Evolutionary conservation across 495 filamentous ascomycete genomes (phyloP), one percentile per base, ranked within the genome.

Genomic region (Annulohypoxylon maeteangense): DNA sequence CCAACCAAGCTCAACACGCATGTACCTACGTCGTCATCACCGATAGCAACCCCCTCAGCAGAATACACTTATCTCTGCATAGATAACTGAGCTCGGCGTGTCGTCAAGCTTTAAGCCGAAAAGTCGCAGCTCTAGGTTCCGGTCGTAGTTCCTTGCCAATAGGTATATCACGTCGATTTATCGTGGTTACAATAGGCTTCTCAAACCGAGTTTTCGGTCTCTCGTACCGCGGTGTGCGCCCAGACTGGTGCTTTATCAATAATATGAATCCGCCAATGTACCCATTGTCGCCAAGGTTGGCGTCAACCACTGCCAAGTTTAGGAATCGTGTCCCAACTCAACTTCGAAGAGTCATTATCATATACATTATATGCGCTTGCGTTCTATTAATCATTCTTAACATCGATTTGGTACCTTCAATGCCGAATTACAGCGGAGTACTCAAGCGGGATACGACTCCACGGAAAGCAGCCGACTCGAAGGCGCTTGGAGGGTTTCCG

Each of bases 311-410:
- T 62, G 78, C 78, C 25, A 78, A 78, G 67, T 74, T 81, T 38
- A 70, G 81, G 34, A 67, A 67, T 16, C 54, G 64, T 22, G 16
- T 67, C 14, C 64, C 64, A 7, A 75, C 72, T 7, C 80, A 81
- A 42, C 74, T 82, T 29, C 75, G 79, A 22, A 76, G 80, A 45
- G 63, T 61, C 29, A 74, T 78, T 4, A 72, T 76, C 22, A 62
- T 82, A 55, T 82, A 82, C 53, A 51, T 78, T 34, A 76, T 56
- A 40, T 75, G 64, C 63, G 62, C 81, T 44, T 64, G 80, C 67
- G 64, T 83, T 0, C 50, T 83, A 18, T 67, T 86, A 31, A 67
- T 85, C 51, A 34, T 83, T 65, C 74, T 84, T 32, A 84, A 85
- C 55, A 67, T 83, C 62, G 77, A 79, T 45, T 73, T 82, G 31